Base-by-base conservation (phyloP, 495 filamentous ascomycete genomes). In the Copromyces sp. region DNA sequence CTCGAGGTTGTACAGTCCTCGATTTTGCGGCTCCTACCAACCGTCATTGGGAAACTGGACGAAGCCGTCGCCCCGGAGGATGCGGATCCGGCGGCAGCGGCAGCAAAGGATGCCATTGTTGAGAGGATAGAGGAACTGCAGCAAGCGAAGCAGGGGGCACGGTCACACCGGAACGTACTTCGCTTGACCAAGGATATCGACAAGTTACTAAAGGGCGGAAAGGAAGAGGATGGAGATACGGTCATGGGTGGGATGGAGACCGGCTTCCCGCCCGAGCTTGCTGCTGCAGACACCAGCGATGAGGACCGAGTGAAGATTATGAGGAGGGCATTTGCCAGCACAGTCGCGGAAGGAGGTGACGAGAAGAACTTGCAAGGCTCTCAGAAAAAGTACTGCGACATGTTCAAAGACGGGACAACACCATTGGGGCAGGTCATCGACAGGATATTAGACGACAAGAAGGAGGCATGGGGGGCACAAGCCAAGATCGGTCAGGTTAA, bases 331-430 rank as follows among this genome's bases (percentile, higher is more conserved):
- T 82, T 86, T 69, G 82, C 84, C 69, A 47, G 73, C 11, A 59
- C 73, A 35, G 65, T 69, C 38, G 72, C 70, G 4, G 29, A 35
- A 20, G 14, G 53, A 6, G 71, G 74, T 45, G 77, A 76, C 68
- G 24, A 68, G 5, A 42, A 71, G 35, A 72, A 77, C 11, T 71
- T 77, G 7, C 73, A 73, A 45, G 71, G 73, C 11, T 75, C 77
- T 12, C 76, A 79, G 71, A 83, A 80, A 69, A 83, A 80, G 68
- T 85, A 85, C 69, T 73, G 84, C 47, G 78, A 83, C 16, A 80
- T 84, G 82, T 73, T 84, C 39, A 72, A 59, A 32, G 70, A 78
- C 3, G 78, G 77, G 44, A 47, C 44, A 40, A 59, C 53, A 44
- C 70, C 81, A 12, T 77, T 85, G 69, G 80, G 81, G 9, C 79